Conservation (phyloP, 2,329 filamentous ascomycete species). For the Paecilomyces sp. region DNA sequence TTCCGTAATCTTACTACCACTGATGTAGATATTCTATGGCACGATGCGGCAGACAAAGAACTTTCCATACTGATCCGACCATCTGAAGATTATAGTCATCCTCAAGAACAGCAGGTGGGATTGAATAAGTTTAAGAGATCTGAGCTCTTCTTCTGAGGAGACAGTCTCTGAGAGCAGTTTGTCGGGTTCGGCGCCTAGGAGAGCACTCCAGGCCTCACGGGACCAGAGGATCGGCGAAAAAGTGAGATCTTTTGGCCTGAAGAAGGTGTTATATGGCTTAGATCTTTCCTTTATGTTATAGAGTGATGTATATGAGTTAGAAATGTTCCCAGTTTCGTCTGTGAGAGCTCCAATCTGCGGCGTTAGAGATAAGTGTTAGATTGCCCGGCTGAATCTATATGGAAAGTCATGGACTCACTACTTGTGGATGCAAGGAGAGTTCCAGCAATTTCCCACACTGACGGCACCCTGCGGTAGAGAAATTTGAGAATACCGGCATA, state of each 20-base stretch:
- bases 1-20: not conserved
- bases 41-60: conserved; percentile 8
- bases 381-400: not conserved
- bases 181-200: conserved; percentile 36
- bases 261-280: not conserved
- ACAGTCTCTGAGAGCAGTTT: conserved; percentile 19
- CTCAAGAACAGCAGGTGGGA: conserved; percentile 5
- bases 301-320: conserved; percentile 5
- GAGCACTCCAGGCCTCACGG: conserved; percentile 37
- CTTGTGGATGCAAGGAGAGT: conserved; percentile 9
- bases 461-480: conserved; percentile 6
- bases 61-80: conserved; percentile 3
- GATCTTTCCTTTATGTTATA: not conserved
- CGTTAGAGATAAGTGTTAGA: not conserved
- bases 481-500: conserved; percentile 38
- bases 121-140: conserved; percentile 4
- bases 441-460: conserved; percentile 8
- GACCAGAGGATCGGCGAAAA: conserved; percentile 40
- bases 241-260: conserved; percentile 2
- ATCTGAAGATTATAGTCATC: conserved; percentile 10
- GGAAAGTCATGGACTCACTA: conserved; percentile 4
- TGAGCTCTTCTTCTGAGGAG: not conserved
- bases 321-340: conserved; percentile 41
- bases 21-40: not conserved
- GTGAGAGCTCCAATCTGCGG: conserved; percentile 9